Conservation (phyloP, 2,329 filamentous ascomycete species). For the Tolypocladium tropicale region DNA sequence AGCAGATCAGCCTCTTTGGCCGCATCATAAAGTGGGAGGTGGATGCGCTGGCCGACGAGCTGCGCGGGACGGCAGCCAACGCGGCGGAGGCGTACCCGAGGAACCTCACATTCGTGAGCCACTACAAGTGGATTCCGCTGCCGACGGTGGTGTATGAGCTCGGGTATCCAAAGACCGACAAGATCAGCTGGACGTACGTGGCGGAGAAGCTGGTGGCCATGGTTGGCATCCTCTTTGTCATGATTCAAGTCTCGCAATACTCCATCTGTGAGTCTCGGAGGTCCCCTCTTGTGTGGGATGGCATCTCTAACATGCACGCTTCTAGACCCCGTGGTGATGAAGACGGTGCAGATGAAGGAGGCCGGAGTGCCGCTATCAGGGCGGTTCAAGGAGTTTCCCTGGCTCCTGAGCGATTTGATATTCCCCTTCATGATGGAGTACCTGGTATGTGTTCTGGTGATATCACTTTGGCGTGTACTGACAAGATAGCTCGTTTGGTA, state of each 20-base stretch:
- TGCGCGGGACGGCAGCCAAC: slow-evolving; percentile 50
- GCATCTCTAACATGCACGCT: slow-evolving; percentile 3
- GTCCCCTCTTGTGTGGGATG: background rate
- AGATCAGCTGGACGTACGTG: slow-evolving; percentile 65
- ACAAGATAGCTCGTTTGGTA: slow-evolving; percentile 55
- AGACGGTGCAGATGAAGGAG: slow-evolving; percentile 58
- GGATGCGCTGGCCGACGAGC: slow-evolving; percentile 52
- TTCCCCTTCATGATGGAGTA: slow-evolving; percentile 76
- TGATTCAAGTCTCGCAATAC: slow-evolving; percentile 68
- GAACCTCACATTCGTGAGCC: slow-evolving; percentile 55
- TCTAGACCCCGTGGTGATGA: slow-evolving; percentile 56
- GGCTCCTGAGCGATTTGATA: slow-evolving; percentile 63
- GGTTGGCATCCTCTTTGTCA: slow-evolving; percentile 64
- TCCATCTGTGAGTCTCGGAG: slow-evolving; percentile 45
- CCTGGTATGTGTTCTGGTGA: slow-evolving; percentile 27
- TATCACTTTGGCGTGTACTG: background rate
- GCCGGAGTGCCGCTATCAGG: slow-evolving; percentile 47
- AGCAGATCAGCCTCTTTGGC: slow-evolving; percentile 54
- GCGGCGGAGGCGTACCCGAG: slow-evolving; percentile 48
- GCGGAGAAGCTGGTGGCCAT: slow-evolving; percentile 61
- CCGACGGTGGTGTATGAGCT: slow-evolving; percentile 73
- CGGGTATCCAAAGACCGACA: slow-evolving; percentile 59
- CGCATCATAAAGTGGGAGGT: slow-evolving; percentile 58
- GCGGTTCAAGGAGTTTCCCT: slow-evolving; percentile 59
- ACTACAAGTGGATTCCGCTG: slow-evolving; percentile 63